Base-by-base conservation (phyloP, 2,329 filamentous ascomycete genomes). In the Grosmannia huntii region DNA sequence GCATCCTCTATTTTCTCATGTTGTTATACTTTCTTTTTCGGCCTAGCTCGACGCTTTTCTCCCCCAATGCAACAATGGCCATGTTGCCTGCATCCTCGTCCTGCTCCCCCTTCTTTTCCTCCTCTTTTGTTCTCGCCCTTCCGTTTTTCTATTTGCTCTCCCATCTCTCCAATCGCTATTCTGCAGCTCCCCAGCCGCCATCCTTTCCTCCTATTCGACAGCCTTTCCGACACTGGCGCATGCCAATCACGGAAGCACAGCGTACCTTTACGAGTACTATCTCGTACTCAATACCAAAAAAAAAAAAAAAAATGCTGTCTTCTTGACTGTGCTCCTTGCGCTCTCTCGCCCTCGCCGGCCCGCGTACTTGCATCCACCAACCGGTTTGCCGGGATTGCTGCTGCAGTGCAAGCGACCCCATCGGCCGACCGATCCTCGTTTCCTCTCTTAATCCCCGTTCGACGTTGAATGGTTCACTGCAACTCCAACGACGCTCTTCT, bases 361-460 rank as follows among this genome's bases (percentile, higher is more conserved):
- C 33, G 55, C 48, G 7, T 36, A 44, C 49, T 38, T 21, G 55
- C 55, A 46, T 57, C 25, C 55, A 31, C 49, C 55, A 25, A 51
- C 55, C 55, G 31, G 28, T 44, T 52, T 46, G 31, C 55, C 25
- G 55, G 55, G 46, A 57, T 28, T 16, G 36, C 48, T 52, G 55
- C 33, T 57, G 16, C 55, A 10, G 46, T 33, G 27, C 25, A 55
- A 48, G 36, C 53, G 53, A 44, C 53, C 23, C 16, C 51, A 52
- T 53, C 51, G 51, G 31, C 33, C 28, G 28, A 31, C 50, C 7
- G 9, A 52, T 36, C 6, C 28, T 52, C 28, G 25, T 52, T 31
- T 53, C 21, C 28, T 53, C 28, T 12, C 36, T 16, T 14, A 16
- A 44, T 5, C 19, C 19, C 41, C 16, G 4, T n/a, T 44, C 41